Conservation (phyloP, 805 yeast species). For the Nakazawaea sp. region DNA sequence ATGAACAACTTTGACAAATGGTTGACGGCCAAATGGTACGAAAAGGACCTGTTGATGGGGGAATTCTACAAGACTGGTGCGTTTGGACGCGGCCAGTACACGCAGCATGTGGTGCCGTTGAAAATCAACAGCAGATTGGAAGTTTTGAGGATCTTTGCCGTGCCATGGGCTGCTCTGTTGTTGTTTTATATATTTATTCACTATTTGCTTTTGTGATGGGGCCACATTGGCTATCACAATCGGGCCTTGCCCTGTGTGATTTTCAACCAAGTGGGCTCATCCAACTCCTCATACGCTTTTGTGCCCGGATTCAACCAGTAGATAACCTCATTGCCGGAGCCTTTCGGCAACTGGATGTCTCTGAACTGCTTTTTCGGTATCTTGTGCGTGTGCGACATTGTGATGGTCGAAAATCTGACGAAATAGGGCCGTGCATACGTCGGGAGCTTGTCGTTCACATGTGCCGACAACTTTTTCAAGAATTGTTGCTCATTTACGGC, state of each 20-base stretch:
- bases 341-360: constrained; percentile 64
- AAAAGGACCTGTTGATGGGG: constrained; percentile 71
- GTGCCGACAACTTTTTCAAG: constrained; percentile 30
- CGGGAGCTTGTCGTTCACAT: constrained; percentile 48
- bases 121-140: constrained; percentile 18
- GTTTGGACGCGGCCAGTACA: constrained; percentile 25
- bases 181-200: too few relatives aligned
- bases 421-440: constrained; percentile 83
- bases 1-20: constrained; percentile 58
- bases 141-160: constrained; percentile 19
- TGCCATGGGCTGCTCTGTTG: constrained; percentile 15
- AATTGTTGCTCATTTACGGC: constrained; percentile 19
- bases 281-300: constrained; percentile 49
- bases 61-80: constrained; percentile 48
- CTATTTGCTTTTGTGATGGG: too few relatives aligned
- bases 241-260: constrained; percentile 19
- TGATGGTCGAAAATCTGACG: constrained; percentile 60
- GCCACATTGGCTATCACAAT: constrained; percentile 8
- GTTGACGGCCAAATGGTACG: constrained; percentile 68
- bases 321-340: constrained; percentile 53
- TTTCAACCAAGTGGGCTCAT: constrained; percentile 46
- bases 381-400: constrained; percentile 76
- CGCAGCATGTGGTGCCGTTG: constrained; percentile 13
- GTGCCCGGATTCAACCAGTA: constrained; percentile 55
- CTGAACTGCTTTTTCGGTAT: constrained; percentile 64